Conservation (phyloP, 2,329 filamentous ascomycete genomes). For the Neofusicoccum cordaticola region DNA sequence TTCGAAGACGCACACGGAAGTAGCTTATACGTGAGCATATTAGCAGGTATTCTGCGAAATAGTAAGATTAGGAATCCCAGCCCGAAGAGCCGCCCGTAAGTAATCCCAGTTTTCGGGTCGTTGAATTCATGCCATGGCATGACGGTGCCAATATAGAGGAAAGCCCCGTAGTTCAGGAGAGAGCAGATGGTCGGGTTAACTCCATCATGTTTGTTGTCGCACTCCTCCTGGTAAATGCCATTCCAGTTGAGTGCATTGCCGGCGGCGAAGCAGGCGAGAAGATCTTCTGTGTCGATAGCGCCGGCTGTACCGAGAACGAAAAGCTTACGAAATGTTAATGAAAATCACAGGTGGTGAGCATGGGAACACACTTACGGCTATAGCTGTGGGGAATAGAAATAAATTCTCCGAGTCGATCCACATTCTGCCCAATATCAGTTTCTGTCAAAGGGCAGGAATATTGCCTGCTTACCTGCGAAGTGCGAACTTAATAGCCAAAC, state of each 20-base stretch:
- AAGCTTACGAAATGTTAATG: slow-evolving; percentile 36
- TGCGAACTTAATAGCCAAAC: slow-evolving; percentile 46
- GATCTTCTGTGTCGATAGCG: slow-evolving; percentile 57
- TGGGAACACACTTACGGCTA: not conserved
- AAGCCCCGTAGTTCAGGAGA: slow-evolving; percentile 59
- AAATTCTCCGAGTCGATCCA: not conserved
- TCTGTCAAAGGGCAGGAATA: no score
- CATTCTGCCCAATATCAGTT: not conserved
- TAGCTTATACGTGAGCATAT: slow-evolving; percentile 54
- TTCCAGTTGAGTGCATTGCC: slow-evolving; percentile 63
- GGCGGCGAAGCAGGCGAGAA: slow-evolving; percentile 60
- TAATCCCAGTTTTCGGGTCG: slow-evolving; percentile 55
- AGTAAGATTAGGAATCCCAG: slow-evolving; percentile 54
- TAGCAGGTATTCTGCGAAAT: slow-evolving; percentile 57
- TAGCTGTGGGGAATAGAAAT: not conserved
- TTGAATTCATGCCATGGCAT: slow-evolving; percentile 58
- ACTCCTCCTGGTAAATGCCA: slow-evolving; percentile 57
- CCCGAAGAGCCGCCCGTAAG: slow-evolving; percentile 48
- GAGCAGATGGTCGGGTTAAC: slow-evolving; percentile 60
- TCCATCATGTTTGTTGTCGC: slow-evolving; percentile 57
- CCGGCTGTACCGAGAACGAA: slow-evolving; percentile 59
- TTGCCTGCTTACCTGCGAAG: slow-evolving; percentile 32
- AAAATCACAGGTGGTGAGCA: no score
- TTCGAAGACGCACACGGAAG: slow-evolving; percentile 53
- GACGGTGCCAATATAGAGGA: slow-evolving; percentile 58